These are phyloP conservation scores for Hymenoscyphus albidus DNA, from an alignment of 2,329 filamentous ascomycete species.

Conservation along the genomic window DNA sequence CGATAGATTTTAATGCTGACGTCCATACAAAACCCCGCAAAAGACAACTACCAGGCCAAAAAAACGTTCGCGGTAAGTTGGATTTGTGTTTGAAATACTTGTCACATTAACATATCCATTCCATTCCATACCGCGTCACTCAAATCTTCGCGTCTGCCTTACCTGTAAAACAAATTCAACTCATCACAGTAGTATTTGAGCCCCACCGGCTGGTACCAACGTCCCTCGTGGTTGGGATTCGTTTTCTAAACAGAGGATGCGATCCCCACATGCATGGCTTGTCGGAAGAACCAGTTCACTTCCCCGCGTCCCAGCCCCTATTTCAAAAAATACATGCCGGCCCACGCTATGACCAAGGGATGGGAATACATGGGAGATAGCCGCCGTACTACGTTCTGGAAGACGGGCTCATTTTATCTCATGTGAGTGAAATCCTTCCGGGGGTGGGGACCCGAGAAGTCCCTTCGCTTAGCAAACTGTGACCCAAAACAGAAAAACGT, in stretches of 20 bases:
- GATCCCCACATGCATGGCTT: neutral
- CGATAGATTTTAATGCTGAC: neutral
- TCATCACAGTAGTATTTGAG: neutral
- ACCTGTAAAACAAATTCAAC: neutral
- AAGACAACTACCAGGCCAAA: neutral
- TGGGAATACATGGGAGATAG: neutral
- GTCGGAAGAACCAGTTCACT: neutral
- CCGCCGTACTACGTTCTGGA: neutral
- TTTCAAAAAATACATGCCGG: neutral
- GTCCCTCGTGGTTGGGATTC: neutral
- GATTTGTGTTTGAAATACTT: neutral
- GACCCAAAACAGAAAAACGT: neutral
- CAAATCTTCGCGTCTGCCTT: neutral
- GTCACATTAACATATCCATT: neutral
- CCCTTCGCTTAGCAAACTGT: neutral
- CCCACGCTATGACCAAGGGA: neutral
- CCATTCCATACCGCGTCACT: neutral
- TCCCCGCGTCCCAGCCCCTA: neutral
- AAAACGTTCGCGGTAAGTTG: neutral
- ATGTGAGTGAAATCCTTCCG: neutral
- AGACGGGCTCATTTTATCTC: neutral
- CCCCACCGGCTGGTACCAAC: neutral
- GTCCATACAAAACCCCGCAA: neutral
- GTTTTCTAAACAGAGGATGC: neutral
- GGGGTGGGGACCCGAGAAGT: neutral